Evolutionary conservation across 352 stramenopile species (phyloP).

Genomic region (Pythium rishiriense): DNA sequence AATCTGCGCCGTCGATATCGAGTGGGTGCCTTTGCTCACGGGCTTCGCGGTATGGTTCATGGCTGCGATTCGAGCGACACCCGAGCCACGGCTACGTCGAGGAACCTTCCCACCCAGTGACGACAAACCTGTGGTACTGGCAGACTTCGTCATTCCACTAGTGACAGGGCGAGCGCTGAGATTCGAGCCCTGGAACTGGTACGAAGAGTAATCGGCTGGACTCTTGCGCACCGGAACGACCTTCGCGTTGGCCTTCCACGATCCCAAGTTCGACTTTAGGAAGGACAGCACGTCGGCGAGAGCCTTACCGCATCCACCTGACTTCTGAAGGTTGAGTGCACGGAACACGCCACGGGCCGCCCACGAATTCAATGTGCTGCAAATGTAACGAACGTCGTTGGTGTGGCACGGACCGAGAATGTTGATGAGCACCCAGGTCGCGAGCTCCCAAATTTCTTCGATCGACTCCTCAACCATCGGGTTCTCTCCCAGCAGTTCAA

Average conservation of each 20-base stretch:
- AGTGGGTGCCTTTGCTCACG: slow-evolving; percentile 60
- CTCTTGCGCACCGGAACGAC: slow-evolving; percentile 80
- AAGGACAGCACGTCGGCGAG: slow-evolving; percentile 72
- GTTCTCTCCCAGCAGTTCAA: slow-evolving; percentile 74
- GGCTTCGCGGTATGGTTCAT: slow-evolving; percentile 79
- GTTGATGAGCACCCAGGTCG: slow-evolving; percentile 93
- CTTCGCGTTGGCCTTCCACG: slow-evolving; percentile 78
- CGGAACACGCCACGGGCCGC: slow-evolving; percentile 77
- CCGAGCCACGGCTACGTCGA: slow-evolving; percentile 76
- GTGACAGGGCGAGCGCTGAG: slow-evolving; percentile 35
- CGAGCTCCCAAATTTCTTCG: slow-evolving; percentile 97
- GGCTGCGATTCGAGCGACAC: slow-evolving; percentile 77
- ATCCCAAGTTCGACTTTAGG: slow-evolving; percentile 61
- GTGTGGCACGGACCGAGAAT: slow-evolving; percentile 94
- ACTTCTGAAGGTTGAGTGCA: slow-evolving; percentile 72
- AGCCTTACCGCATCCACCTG: slow-evolving; percentile 58
- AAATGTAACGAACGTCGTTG: slow-evolving; percentile 93
- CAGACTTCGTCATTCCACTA: slow-evolving; percentile 81
- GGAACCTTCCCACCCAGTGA: slow-evolving; percentile 74
- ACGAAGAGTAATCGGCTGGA: slow-evolving; percentile 83
- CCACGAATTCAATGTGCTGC: slow-evolving; percentile 80
- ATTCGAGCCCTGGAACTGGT: slow-evolving; percentile 59
- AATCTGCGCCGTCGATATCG: slow-evolving; percentile 79
- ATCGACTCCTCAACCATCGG: slow-evolving; percentile 91
- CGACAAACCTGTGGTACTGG: slow-evolving; percentile 83